Conservation (phyloP, 176 grass and related monocot genomes). For the Alloteropsis semialata region DNA sequence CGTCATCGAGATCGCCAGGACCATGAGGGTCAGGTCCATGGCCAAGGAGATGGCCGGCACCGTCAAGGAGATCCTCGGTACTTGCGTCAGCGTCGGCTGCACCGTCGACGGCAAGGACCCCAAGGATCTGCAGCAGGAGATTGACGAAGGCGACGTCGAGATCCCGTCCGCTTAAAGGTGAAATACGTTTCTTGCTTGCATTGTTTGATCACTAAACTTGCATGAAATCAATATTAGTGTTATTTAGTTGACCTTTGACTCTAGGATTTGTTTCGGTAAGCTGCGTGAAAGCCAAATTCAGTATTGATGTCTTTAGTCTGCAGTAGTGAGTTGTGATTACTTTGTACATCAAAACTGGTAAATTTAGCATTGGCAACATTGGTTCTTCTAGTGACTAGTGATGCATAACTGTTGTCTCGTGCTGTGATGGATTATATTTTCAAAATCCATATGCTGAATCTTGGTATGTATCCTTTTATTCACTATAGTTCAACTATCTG, state of each 20-base stretch:
- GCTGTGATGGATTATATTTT: not conserved
- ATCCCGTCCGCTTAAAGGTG: constrained; percentile 56
- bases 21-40: constrained; percentile 69
- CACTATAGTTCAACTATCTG: not conserved
- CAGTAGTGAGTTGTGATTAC: too few relatives aligned
- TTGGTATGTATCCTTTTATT: accelerated
- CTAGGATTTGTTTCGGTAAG: not conserved
- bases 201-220: not conserved
- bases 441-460: not conserved
- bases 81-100: constrained; percentile 78
- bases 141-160: constrained; percentile 75
- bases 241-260: not conserved
- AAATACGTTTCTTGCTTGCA: not conserved
- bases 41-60: constrained; percentile 74
- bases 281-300: not conserved
- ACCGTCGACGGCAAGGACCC: constrained; percentile 87
- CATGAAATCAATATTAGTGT: not conserved
- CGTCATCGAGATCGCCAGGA: constrained; percentile 65
- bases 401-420: not conserved
- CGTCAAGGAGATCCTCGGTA: constrained; percentile 78
- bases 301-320: not conserved
- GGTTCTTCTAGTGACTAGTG: not conserved
- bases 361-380: accelerated
- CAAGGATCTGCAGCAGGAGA: constrained; percentile 80
- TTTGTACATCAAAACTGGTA: not conserved